These are phyloP conservation scores for Pleurotus giganteus DNA, from an alignment of 768 basidiomycete species.

Conservation along the genomic window DNA sequence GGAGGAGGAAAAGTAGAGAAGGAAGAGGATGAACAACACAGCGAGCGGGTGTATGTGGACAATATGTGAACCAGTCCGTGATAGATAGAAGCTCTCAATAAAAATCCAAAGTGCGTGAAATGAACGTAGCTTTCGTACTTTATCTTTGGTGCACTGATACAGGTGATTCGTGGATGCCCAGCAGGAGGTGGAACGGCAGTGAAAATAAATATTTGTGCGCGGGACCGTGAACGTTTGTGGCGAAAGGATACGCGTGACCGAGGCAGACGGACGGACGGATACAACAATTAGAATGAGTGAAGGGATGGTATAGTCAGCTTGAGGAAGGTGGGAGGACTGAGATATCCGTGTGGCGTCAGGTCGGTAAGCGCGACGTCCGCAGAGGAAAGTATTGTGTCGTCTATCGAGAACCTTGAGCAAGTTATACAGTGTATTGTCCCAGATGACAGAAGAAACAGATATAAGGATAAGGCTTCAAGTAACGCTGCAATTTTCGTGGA, in stretches of 20 bases:
- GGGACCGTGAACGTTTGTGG: background rate
- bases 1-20: background rate
- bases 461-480: constrained; percentile 3
- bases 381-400: background rate
- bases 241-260: background rate
- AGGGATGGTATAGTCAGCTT: background rate
- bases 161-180: background rate
- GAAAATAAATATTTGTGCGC: background rate
- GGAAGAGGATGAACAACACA: background rate
- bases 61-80: background rate
- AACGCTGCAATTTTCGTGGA: background rate
- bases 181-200: background rate
- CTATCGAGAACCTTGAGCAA: background rate
- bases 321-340: background rate
- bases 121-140: constrained; percentile 6
- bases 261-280: background rate
- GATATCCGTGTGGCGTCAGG: background rate
- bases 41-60: background rate
- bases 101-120: constrained; percentile 8
- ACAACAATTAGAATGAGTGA: background rate
- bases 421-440: background rate
- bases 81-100: background rate
- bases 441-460: background rate
- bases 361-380: background rate
- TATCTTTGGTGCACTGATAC: constrained; percentile 2